These are phyloP conservation scores for Chaetomiaceae sp. DNA, from an alignment of 2,329 filamentous ascomycete species.

Conservation along the genomic window DNA sequence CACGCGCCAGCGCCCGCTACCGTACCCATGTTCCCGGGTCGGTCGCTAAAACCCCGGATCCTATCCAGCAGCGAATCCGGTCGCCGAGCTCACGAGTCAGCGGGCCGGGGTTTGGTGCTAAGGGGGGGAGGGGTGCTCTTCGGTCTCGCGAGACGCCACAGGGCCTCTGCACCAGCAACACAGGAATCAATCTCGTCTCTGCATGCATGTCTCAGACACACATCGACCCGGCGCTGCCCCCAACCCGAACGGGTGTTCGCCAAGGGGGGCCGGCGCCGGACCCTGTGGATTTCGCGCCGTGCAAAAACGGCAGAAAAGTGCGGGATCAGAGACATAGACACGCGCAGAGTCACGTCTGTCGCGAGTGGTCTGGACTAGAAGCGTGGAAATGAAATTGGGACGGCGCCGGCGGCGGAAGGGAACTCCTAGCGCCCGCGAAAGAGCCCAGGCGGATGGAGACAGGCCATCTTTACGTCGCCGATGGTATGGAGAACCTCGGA, in stretches of 20 bases:
- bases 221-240: background rate
- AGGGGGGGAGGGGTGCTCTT: no score
- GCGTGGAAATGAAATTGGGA: background rate
- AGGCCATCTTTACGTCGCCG: slow-evolving; percentile 2
- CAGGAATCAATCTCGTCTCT: slow-evolving; percentile 11
- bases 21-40: slow-evolving; percentile 17
- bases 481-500: slow-evolving; percentile 2
- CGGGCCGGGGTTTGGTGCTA: background rate
- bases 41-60: background rate
- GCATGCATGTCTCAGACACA: slow-evolving; percentile 16
- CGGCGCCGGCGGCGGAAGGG: background rate
- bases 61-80: background rate
- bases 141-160: no score
- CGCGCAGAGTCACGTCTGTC: background rate
- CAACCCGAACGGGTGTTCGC: background rate
- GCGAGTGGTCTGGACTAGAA: slow-evolving; percentile 1
- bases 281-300: background rate
- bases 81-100: slow-evolving; percentile 3
- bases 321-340: background rate
- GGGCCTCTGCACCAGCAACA: background rate
- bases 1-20: slow-evolving; percentile 6
- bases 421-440: slow-evolving; percentile 4
- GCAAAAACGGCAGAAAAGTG: background rate
- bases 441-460: background rate
- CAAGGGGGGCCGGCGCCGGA: background rate